Base-by-base conservation (phyloP, 2,329 filamentous ascomycete species). In the Erysiphe pulchra region DNA sequence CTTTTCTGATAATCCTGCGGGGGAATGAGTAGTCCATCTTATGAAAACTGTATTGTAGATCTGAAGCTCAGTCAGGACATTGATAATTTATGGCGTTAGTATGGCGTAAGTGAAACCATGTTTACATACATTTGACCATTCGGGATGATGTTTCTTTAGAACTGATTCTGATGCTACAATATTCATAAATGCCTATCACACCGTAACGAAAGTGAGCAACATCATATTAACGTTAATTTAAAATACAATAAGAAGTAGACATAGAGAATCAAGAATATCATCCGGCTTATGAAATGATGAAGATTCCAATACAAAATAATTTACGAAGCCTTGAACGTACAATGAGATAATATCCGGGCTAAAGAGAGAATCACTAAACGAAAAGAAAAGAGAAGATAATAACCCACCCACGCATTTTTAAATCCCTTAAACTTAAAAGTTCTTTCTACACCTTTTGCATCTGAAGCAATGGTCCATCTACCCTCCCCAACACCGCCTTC, bases 11-110 rank as follows among this genome's bases (percentile, higher is more conserved):
- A 84, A 61, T 1, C 79, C 78, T 9, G 63, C 61, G 0, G 77
- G 77, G 47, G 62, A 68, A 56, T 83, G 79, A 1, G 78, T 83
- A 9, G 77, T 82, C 79, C 78, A 83, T 43, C 75, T 70, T 50
- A 84, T 72, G 52, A 74, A 74, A 0, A 73, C 71, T 6, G 70
- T 76, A 56, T 80, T 82, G 61, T 77, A 83, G 9, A 80, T 69
- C 75, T 78, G 42, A 16, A 14, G 24, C 17, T 2, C 1, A 10
- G 17, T 40, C 28, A 32, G 24, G 6, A 10, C 34, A 37, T 37
- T 14, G 16, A 17, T 17, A 11, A 7, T n/a, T 13, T 17, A 13
- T 13, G 14, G 14, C 13, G 11, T 17, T n/a, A 12, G 12, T n/a
- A n/a, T n/a, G n/a, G n/a, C n/a, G n/a, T n/a, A 17, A 9, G 34